Evolutionary conservation across 352 stramenopile genomes (phyloP), one percentile per base, ranked within the genome.

Genomic region (Phytophthora pluvialis): DNA sequence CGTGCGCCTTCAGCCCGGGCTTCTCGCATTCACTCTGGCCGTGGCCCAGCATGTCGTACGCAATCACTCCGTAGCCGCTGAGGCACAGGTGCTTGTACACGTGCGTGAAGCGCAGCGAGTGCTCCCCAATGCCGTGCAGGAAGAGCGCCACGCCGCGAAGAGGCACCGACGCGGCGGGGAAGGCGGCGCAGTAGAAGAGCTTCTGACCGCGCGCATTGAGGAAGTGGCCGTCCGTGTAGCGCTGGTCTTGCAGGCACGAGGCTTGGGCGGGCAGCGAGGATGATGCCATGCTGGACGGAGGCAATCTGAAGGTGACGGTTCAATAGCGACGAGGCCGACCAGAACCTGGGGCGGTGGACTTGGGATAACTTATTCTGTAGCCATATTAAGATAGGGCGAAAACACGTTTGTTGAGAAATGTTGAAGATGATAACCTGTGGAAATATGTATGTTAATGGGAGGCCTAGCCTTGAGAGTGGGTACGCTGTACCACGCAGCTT

Each of bases 11-110:
- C 48, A 86, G 31, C 0, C 48, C 43, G 3, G 50, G 49, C 33
- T 54, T 48, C 35, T 87, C 80, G 57, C 68, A 72, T 33, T 88
- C 78, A 67, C 83, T 90, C 11, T 68, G 56, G 6, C 83, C 83
- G 49, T 92, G 83, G 16, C 66, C 60, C 26, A 88, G 35, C 65
- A 90, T 72, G 58, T 92, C 83, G 67, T 89, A 88, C 6, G 83
- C 75, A 56, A 90, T 63, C 26, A 90, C 81, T 40, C 69, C 81
- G 43, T 80, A 90, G 40, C 77, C 70, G 10, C 68, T 38, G 7
- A 62, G 46, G 44, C 74, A 76, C 53, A 93, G 58, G 21, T 78
- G 67, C 29, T 76, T 65, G 47, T 78, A 90, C n/a, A 90, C 64
- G 59, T 90, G 77, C 18, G 58, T 65, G 68, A 87, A 93, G 12